Evolutionary conservation across 2,329 filamentous ascomycete species (phyloP).

Genomic region (Ceratocystis harringtonii): DNA sequence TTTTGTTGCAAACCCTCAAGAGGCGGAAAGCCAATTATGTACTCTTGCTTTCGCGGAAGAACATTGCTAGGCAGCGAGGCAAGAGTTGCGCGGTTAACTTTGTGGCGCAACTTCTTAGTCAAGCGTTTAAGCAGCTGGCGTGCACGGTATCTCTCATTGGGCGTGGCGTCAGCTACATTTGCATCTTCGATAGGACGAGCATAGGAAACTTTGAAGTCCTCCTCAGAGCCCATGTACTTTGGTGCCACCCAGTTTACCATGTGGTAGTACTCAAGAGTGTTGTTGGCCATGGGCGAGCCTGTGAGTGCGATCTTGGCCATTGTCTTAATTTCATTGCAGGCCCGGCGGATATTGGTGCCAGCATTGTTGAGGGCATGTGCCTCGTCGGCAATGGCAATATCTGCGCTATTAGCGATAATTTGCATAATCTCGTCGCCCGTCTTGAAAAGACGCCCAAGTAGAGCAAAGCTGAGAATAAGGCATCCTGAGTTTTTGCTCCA

Average conservation of each 20-base stretch:
- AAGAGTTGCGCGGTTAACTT: slow-evolving; percentile 62
- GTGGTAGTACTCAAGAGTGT: slow-evolving; percentile 67
- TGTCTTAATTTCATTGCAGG: slow-evolving; percentile 47
- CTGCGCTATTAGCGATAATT: slow-evolving; percentile 45
- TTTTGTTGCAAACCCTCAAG: slow-evolving; percentile 49
- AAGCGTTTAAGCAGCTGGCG: slow-evolving; percentile 55
- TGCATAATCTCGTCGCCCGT: slow-evolving; percentile 25
- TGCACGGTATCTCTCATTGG: slow-evolving; percentile 39
- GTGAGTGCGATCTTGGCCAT: slow-evolving; percentile 67
- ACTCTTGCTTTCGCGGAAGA: slow-evolving; percentile 65
- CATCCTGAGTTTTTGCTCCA: slow-evolving; percentile 58
- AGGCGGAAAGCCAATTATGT: slow-evolving; percentile 54
- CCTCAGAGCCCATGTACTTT: slow-evolving; percentile 52
- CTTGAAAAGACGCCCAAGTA: slow-evolving; percentile 35
- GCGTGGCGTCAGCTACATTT: slow-evolving; percentile 48
- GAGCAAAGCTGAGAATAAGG: slow-evolving; percentile 59
- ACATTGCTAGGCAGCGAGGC: slow-evolving; percentile 43
- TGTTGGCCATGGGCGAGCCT: slow-evolving; percentile 74
- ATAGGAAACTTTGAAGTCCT: slow-evolving; percentile 58
- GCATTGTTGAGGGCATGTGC: slow-evolving; percentile 65
- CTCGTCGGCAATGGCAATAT: slow-evolving; percentile 70
- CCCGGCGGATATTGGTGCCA: slow-evolving; percentile 34
- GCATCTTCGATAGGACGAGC: slow-evolving; percentile 59
- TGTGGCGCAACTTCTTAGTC: slow-evolving; percentile 57
- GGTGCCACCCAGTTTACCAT: slow-evolving; percentile 82